Evolutionary conservation across 2,329 filamentous ascomycete species (phyloP), one percentile per base, ranked within the genome.

Genomic region (Xylariales sp.): DNA sequence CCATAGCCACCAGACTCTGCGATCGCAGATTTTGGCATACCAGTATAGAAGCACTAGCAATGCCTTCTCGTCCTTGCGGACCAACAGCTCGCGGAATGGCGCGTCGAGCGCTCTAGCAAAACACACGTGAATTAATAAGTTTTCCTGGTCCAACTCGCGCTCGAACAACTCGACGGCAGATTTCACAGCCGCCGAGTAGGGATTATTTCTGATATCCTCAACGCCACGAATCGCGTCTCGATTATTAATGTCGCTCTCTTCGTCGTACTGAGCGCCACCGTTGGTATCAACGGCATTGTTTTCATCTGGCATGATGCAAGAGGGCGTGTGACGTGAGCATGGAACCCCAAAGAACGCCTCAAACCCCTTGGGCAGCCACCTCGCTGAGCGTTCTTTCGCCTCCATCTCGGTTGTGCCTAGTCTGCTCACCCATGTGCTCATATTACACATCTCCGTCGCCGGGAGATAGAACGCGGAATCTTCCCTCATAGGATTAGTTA

Each of bases 21-120:
- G 75, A 12, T 78, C 73, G 14, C 79, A 81, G 14, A 85, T 74
- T 68, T 84, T 83, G 9, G 84, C 83, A 74, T 85, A 87, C 86
- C 86, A 90, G 76, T 84, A 86, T 0, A 83, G 80, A n/a, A 89
- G 75, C 43, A 90, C 71, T 10, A 89, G 74, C 67, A 90, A 72
- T 0, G 87, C 87, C 34, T 82, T 78, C 0, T 83, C 77, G 52
- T 90, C 87, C 67, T 86, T 89, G 0, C 69, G 45, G 53, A 82
- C 76, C 0, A 90, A 72, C n/a, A 89, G 68, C 0, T 55, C 58
- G 12, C 80, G 79, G 70, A 83, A 88, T 0, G 78, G 77, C 0
- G 79, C 74, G 18, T 82, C 79, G 55, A 87, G 79, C 54, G 81
- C 78, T 9, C 78, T 78, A 39, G 87, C 71, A 71, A 88, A 87